A percentile compares a stretch with the other conserved stretches of the same genome.
Evolutionary conservation across 345 rosid genomes (phyloP).

Genomic region (Nephelium lappaceum): DNA sequence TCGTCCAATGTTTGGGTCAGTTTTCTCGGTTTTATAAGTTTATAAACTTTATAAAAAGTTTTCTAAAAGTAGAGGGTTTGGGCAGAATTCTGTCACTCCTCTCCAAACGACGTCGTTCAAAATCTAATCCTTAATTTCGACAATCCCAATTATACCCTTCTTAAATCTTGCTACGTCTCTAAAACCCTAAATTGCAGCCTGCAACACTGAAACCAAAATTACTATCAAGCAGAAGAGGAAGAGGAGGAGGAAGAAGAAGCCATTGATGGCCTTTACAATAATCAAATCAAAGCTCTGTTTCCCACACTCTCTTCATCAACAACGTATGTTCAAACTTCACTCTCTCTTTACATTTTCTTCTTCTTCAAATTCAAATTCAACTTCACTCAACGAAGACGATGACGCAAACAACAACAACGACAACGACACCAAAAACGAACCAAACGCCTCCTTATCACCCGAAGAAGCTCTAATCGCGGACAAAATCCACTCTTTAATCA

Average conservation of each 20-base stretch:
- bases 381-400: constrained; percentile 19
- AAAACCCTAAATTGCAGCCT: constrained; percentile 12
- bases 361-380: neutral
- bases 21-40: too few relatives aligned
- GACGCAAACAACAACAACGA: constrained; percentile 21
- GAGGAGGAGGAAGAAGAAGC: neutral
- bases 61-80: neutral
- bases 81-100: neutral
- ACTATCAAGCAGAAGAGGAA: neutral
- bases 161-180: neutral
- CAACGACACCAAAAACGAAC: constrained; percentile 24
- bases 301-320: constrained; percentile 21
- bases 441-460: constrained; percentile 35
- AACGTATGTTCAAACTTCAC: constrained; percentile 21
- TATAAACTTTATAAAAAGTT: too few relatives aligned
- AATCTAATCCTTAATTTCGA: too few relatives aligned
- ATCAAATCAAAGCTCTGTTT: constrained; percentile 32
- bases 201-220: neutral
- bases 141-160: neutral
- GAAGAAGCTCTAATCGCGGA: constrained; percentile 57
- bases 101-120: neutral
- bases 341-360: constrained; percentile 29
- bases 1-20: too few relatives aligned
- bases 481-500: constrained; percentile 63
- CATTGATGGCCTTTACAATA: constrained; percentile 38